Percentiles rank a stretch among this genome's conserved stretches.
Evolutionary conservation across 345 rosid genomes (phyloP).

Genomic region (Aegle marmelos): DNA sequence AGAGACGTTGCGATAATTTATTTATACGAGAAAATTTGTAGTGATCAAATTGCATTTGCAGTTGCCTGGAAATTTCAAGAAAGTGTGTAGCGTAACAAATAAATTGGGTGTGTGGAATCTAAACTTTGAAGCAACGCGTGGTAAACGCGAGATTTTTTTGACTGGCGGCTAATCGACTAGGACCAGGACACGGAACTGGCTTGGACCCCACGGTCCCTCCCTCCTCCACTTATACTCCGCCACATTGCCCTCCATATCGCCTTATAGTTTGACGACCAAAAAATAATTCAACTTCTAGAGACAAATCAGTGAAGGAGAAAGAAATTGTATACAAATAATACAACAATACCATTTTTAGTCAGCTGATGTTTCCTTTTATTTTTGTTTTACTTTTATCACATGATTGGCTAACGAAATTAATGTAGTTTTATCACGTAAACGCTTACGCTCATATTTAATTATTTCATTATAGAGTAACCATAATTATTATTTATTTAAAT

Average conservation of each 20-base stretch:
- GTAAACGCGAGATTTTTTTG: conserved; percentile 17
- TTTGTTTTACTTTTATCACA: no score
- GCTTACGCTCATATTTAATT: background rate
- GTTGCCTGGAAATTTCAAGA: conserved; percentile 20
- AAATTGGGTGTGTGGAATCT: no score
- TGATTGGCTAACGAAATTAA: no score
- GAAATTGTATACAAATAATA: no score
- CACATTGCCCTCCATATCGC: no score
- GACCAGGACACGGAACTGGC: background rate
- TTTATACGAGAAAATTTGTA: background rate
- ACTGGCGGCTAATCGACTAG: background rate
- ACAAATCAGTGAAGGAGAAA: no score
- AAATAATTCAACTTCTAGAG: no score
- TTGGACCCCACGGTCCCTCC: background rate
- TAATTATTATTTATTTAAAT: no score
- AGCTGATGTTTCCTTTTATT: background rate
- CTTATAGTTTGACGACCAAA: no score
- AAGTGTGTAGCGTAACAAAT: background rate
- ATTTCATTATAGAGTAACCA: no score
- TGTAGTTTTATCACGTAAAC: background rate
- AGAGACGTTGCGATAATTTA: background rate
- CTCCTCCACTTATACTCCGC: no score
- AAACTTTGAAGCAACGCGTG: conserved; percentile 17
- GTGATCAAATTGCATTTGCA: background rate
- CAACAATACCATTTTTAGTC: no score